Base-by-base conservation (phyloP, 2,329 filamentous ascomycete species). In the Rhynchosporium graminicola region DNA sequence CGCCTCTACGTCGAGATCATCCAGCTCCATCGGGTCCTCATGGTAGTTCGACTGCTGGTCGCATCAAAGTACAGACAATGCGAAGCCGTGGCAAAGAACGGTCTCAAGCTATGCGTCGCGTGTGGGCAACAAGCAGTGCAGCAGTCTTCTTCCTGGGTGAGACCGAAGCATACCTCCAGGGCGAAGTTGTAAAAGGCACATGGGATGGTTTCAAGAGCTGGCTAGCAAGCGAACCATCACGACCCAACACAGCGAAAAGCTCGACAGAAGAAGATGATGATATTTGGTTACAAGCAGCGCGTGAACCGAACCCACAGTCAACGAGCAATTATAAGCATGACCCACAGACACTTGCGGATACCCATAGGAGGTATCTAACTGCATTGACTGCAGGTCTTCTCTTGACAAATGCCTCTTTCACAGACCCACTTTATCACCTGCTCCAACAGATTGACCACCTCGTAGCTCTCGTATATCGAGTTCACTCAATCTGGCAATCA, bases 131-230 rank as follows among this genome's bases (percentile, higher is more conserved):
- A 0, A 89, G 90, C 69, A 92, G 90, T 71, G 90, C 92, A 2
- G 89, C 91, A 1, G 85, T 96, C 3, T 97, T 97, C 77, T 90
- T 98, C 69, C 80, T 98, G 3, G 91, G 90, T 0, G 93, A 97
- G 74, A 88, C 91, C 13, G 90, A 94, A 68, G 87, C 87, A 3
- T 98, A 96, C 71, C 86, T 98, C 50, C 94, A 97, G 74, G 91
- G 90, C 0, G 92, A 97, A 72, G 88, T 98, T 6, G 88, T 97
- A 13, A 85, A 87, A 63, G 87, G 87, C 38, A 87, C 91, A 1
- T 97, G 92, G 86, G 83, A 88, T 15, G 87, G 90, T 57, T 93
- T 98, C 69, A 84, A 89, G 59, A 75, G 76, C 13, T 97, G 93
- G 92, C 79, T 96, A 20, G 80, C 80, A 43, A 60, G 71, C 4